A percentile compares a stretch with the other conserved stretches of the same genome.
Evolutionary conservation across 768 basidiomycete genomes (phyloP).

Genomic region (Paxillus rubicundulus): DNA sequence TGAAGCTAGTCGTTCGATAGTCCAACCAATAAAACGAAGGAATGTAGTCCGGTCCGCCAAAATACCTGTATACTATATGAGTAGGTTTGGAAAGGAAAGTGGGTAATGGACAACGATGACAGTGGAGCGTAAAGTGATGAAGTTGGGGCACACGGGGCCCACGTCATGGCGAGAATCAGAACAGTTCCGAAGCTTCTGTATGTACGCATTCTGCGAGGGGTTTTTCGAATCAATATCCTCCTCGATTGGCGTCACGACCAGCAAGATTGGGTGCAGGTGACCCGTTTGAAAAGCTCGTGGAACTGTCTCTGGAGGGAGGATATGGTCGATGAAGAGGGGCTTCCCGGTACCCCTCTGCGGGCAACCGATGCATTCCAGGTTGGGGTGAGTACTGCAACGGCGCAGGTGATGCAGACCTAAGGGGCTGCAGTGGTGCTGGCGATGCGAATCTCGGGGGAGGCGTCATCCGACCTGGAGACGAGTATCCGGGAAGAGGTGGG

Average conservation of each 20-base stretch:
- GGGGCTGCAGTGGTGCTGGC: constrained; percentile 28
- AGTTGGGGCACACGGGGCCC: not conserved
- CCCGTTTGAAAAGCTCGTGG: constrained; percentile 12
- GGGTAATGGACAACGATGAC: constrained; percentile 11
- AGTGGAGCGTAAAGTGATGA: constrained; percentile 1
- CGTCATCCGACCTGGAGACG: constrained; percentile 16
- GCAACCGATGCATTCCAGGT: constrained; percentile 20
- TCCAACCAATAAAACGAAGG: not conserved
- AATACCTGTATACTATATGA: constrained; percentile 6
- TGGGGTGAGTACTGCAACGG: constrained; percentile 41
- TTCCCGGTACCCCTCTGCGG: constrained; percentile 46
- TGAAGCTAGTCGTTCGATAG: constrained; percentile 1
- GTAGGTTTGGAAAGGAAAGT: constrained; percentile 8
- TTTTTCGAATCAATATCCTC: constrained; percentile 8
- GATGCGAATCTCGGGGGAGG: constrained; percentile 31
- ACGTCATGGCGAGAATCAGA: constrained; percentile 20
- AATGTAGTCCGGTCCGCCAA: constrained; percentile 9
- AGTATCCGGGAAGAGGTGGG: constrained; percentile 28
- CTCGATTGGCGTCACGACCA: constrained; percentile 32
- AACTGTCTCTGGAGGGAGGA: constrained; percentile 21
- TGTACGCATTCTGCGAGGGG: not conserved
- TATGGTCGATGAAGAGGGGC: constrained; percentile 64
- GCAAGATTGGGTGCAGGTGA: constrained; percentile 27
- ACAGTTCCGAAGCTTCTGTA: not conserved
- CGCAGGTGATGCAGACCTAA: constrained; percentile 37